Conservation (phyloP, 768 basidiomycete genomes). For the Antrodiella citrinella region DNA sequence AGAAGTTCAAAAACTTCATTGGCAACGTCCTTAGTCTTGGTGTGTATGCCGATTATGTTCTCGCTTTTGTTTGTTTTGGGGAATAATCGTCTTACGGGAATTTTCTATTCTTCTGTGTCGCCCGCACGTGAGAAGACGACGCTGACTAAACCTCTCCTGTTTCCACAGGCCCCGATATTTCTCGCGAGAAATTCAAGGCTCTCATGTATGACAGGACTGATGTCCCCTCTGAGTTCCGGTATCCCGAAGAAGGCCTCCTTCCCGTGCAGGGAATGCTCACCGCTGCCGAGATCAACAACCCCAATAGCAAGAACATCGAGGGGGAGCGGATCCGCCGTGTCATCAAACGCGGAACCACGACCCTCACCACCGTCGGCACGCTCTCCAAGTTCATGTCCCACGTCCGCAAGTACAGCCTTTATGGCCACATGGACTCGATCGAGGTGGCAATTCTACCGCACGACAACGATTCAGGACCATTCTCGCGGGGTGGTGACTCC, state of each 20-base stretch:
- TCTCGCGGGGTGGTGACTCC: slow-evolving; percentile 14
- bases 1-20: slow-evolving; percentile 27
- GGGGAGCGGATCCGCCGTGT: slow-evolving; percentile 19
- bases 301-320: slow-evolving; percentile 16
- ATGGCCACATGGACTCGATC: slow-evolving; percentile 15
- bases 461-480: slow-evolving; percentile 15
- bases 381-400: slow-evolving; percentile 14
- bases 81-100: too few species aligned
- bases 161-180: slow-evolving; percentile 13
- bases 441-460: slow-evolving; percentile 14
- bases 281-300: slow-evolving; percentile 14
- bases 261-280: slow-evolving; percentile 16
- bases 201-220: slow-evolving; percentile 13
- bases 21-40: slow-evolving; percentile 31
- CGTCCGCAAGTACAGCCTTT: slow-evolving; percentile 11
- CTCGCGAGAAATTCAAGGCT: slow-evolving; percentile 10
- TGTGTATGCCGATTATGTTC: slow-evolving; percentile 23
- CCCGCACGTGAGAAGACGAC: too few species aligned
- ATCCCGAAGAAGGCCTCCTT: slow-evolving; percentile 17
- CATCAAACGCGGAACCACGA: slow-evolving; percentile 18
- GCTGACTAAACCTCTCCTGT: neutral
- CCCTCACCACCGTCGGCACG: slow-evolving; percentile 16
- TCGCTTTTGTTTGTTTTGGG: too few species aligned
- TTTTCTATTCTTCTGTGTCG: too few species aligned
- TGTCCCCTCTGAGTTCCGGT: slow-evolving; percentile 18